These are phyloP conservation scores for Xylaria sp. DNA, from an alignment of 2,329 filamentous ascomycete species.

Conservation along the genomic window DNA sequence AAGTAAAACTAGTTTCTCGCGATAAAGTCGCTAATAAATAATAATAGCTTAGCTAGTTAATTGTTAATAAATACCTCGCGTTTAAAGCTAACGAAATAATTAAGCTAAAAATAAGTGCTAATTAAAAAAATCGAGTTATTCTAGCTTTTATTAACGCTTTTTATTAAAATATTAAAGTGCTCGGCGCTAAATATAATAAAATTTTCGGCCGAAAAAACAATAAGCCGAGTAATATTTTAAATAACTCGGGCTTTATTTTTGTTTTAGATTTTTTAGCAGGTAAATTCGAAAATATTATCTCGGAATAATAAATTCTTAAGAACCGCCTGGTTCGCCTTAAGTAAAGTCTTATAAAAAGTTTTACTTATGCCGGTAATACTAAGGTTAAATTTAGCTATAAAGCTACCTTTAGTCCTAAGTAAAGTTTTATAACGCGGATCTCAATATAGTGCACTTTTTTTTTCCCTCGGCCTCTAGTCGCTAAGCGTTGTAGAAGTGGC, in stretches of 20 bases:
- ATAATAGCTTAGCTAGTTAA: slow-evolving; percentile 55
- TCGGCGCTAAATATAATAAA: slow-evolving; percentile 47
- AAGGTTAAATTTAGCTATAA: slow-evolving; percentile 51
- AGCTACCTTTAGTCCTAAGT: slow-evolving; percentile 55
- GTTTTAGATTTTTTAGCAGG: slow-evolving; percentile 49
- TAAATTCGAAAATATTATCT: slow-evolving; percentile 47
- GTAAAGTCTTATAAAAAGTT: slow-evolving; percentile 25
- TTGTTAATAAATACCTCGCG: slow-evolving; percentile 55
- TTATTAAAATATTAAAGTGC: slow-evolving; percentile 50
- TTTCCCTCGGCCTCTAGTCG: slow-evolving; percentile 53
- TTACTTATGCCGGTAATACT: slow-evolving; percentile 52
- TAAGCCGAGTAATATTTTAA: slow-evolving; percentile 52
- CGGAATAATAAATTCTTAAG: slow-evolving; percentile 53
- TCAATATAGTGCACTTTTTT: slow-evolving; percentile 54
- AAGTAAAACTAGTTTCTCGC: slow-evolving; percentile 54
- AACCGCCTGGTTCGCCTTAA: slow-evolving; percentile 1
- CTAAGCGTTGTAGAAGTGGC: slow-evolving; percentile 47
- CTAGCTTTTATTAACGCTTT: slow-evolving; percentile 58
- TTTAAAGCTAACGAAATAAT: slow-evolving; percentile 57
- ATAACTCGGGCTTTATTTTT: slow-evolving; percentile 55
- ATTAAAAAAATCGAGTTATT: slow-evolving; percentile 49
- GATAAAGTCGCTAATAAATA: slow-evolving; percentile 51
- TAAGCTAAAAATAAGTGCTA: slow-evolving; percentile 55
- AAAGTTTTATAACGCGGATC: slow-evolving; percentile 49
- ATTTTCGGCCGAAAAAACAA: slow-evolving; percentile 54